A percentile compares a stretch with the other conserved stretches of the same genome.
These are phyloP conservation scores for Protostelium mycophagum DNA, from an alignment of 78 protist species.

Conservation along the genomic window DNA sequence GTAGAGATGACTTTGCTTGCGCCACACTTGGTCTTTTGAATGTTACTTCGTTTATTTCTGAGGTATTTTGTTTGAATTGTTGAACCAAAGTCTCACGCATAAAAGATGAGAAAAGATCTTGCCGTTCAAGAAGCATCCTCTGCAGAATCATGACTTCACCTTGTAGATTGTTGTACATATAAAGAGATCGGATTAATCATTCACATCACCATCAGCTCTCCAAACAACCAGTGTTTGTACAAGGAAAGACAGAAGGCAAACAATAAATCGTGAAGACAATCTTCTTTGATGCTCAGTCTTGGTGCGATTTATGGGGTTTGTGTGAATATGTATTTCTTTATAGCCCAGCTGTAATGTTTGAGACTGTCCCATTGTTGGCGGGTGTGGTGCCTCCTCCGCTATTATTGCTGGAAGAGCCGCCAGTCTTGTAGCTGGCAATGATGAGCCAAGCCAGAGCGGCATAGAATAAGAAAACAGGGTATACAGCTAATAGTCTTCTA, in stretches of 20 bases:
- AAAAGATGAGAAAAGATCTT: neutral
- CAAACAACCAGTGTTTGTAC: too few species aligned
- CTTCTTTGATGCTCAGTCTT: too few species aligned
- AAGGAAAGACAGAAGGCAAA: too few species aligned
- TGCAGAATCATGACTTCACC: neutral
- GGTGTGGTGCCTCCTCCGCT: neutral
- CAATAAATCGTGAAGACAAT: too few species aligned
- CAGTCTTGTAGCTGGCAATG: conserved; percentile 2
- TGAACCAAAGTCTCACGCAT: neutral
- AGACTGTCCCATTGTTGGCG: neutral
- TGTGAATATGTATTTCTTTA: too few species aligned
- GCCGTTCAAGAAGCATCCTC: neutral
- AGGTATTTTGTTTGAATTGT: neutral
- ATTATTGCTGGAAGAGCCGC: neutral
- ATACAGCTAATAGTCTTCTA: conserved; percentile 37
- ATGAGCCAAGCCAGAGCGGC: conserved; percentile 49
- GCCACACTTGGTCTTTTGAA: neutral
- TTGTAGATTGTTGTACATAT: too few species aligned
- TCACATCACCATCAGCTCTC: too few species aligned
- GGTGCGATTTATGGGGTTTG: too few species aligned
- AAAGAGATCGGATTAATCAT: too few species aligned
- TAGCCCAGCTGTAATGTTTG: too few species aligned
- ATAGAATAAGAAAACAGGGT: conserved; percentile 56
- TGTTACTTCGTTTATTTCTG: neutral
- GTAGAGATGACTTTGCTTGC: neutral